Base-by-base conservation (phyloP, 2,329 filamentous ascomycete species). In the Colletotrichum tabaci region DNA sequence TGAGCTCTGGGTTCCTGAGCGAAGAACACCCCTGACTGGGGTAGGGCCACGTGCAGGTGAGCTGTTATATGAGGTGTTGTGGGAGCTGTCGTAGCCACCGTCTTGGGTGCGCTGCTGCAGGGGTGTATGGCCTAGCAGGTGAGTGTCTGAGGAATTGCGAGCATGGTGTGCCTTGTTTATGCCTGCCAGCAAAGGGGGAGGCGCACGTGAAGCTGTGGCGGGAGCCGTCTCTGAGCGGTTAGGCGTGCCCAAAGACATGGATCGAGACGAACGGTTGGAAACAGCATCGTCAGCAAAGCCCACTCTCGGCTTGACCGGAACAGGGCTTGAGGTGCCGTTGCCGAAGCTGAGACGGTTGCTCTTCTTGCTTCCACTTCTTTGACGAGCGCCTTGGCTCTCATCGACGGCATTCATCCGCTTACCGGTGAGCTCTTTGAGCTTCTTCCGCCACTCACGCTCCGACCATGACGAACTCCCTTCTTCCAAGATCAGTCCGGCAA, bases 381-480 rank as follows among this genome's bases (percentile, higher is more conserved):
- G 85, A 40, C 80, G 79, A 16, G 78, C 77, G 30, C 79, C 76
- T 10, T 67, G 53, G 15, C 46, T 49, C n/a, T 88, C 87, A 9
- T 63, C 69, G 60, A 90, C 84, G 18, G 86, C 87, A 38, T 89
- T 90, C 89, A 97, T 96, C 26, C 94, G 90, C 66, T 90, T 90
- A 5, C 93, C 91, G 0, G 96, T 98, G 55, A 96, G 85, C 70
- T 98, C 95, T 82, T 98, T 98, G 79, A 99, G 83, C 77, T 92
- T 91, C 78, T 91, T 93, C 75, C 95, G 91, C 96, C 96, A 99
- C 75, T 98, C 94, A 30, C 91, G 88, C 82, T 98, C 96, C 55
- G 87, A 91, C 95, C 95, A 98, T 30, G 82, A 85, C 23, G 89
- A 84, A 80, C 93, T 97, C 23, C 93, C 94, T 3, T 94, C 89